Percentiles rank a stretch among this genome's conserved stretches.
phyloP scores from a whole-genome alignment of 1,284 basidiomycete genomes.

The Afroboletus lepidellus region DNA sequence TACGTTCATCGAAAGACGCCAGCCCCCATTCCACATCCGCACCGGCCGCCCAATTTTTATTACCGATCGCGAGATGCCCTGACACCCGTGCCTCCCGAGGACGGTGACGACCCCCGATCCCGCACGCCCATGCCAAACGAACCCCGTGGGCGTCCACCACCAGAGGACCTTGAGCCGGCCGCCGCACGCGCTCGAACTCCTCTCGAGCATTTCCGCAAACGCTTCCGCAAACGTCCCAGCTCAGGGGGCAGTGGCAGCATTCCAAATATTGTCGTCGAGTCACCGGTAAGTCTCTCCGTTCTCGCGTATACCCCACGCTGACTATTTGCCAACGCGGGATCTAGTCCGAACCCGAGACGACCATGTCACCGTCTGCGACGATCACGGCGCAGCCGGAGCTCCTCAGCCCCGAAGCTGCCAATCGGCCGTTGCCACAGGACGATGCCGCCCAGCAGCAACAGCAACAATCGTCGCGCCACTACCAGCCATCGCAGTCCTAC shows the following conservation, averaged over 20 bases:
- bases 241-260: constrained; percentile 30
- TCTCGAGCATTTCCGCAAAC: constrained; percentile 26
- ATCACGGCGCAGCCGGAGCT: constrained; percentile 22
- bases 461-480: neutral
- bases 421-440: constrained; percentile 27
- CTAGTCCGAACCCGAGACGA: constrained; percentile 32
- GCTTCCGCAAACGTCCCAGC: constrained; percentile 29
- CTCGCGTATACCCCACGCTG: neutral
- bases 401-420: constrained; percentile 32
- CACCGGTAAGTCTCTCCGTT: constrained; percentile 27
- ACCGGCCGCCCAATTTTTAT: constrained; percentile 19
- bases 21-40: constrained; percentile 7
- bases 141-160: neutral
- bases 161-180: constrained; percentile 5
- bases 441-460: constrained; percentile 20
- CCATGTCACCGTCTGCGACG: constrained; percentile 14
- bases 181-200: constrained; percentile 13
- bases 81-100: constrained; percentile 18
- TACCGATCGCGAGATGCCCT: constrained; percentile 18
- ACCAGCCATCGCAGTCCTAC: neutral
- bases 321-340: neutral
- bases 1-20: constrained; percentile 17
- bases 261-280: constrained; percentile 37
- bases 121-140: constrained; percentile 17
- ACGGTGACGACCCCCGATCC: constrained; percentile 12